Evolutionary conservation across 768 basidiomycete species (phyloP), one percentile per base, ranked within the genome.

Genomic region (Suillus hirtellus): DNA sequence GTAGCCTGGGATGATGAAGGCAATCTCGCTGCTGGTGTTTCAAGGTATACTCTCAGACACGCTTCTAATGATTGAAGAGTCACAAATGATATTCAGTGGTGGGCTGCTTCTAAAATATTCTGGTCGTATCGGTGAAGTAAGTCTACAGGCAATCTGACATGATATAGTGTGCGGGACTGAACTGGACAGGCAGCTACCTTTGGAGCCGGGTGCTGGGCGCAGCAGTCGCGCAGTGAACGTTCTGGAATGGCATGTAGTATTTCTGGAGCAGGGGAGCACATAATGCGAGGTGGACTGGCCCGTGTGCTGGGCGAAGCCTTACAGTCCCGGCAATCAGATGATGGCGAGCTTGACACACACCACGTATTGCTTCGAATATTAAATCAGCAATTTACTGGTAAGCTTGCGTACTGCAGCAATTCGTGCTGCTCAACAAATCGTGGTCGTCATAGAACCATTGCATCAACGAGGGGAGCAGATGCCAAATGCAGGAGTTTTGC

Each of bases 141-240:
- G 68, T 59, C 15, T 37, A 38, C 42, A 38, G 37, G 43, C 12
- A 38, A 11, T 55, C 27, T 24, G 43, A 31, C 24, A 17, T 44
- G 12, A 37, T 17, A 10, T 7, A 11, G 19, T 38, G 19, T 62
- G 43, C 55, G 24, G 6, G 38, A 46, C 65, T 64, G 54, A 59
- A 38, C 15, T 62, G 27, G 55, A 37, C 64, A 90, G 89, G 91
- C 90, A 3, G 87, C 89, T 1, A 68, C 85, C 6, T 90, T 82
- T 66, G 90, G 90, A 19, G 85, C 90, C 12, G 90, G 91, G 43
- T 92, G 91, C 63, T 93, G 89, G 89, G 89, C 89, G 1, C 78
- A 83, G 62, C 73, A 73, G 37, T 68, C 67, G 15, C 60, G 24
- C 4, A 63, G 70, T 56, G 63, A 68, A 53, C 54, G 42, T 56